Evolutionary conservation across 148 eudicot species (phyloP).

Genomic region (Rhododendron ferrugineum): DNA sequence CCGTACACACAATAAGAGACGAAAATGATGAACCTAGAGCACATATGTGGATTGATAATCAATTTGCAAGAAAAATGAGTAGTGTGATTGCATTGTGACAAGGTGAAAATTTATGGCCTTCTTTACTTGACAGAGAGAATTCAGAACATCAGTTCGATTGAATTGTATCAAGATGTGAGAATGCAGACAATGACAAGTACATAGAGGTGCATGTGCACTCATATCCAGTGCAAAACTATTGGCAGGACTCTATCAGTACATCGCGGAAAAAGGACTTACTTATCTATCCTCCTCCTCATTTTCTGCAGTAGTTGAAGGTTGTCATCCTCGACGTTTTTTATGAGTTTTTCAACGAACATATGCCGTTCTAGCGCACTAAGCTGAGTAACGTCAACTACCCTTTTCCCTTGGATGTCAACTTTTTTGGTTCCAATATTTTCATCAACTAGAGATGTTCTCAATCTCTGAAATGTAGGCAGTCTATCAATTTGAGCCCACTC

Average conservation of each 20-base stretch:
- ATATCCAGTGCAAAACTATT: not conserved
- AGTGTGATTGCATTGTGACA: not conserved
- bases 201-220: not conserved
- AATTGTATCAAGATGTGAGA: not conserved
- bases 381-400: not conserved
- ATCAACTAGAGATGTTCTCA: not conserved
- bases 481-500: conserved; percentile 47
- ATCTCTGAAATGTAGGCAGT: not conserved
- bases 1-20: not conserved
- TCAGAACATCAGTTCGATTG: not conserved
- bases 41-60: not conserved
- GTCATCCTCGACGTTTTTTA: not conserved
- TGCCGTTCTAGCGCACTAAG: not conserved
- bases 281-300: conserved; percentile 28
- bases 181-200: not conserved
- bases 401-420: conserved; percentile 18
- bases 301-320: not conserved
- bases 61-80: not conserved
- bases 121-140: not conserved
- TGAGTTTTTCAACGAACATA: conserved; percentile 50
- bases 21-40: not conserved
- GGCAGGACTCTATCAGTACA: not conserved
- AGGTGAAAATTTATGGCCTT: not conserved
- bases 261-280: conserved; percentile 30
- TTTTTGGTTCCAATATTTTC: conserved; percentile 16